Base-by-base conservation (phyloP, 2,329 filamentous ascomycete species). In the Intubia oerlemansii region DNA sequence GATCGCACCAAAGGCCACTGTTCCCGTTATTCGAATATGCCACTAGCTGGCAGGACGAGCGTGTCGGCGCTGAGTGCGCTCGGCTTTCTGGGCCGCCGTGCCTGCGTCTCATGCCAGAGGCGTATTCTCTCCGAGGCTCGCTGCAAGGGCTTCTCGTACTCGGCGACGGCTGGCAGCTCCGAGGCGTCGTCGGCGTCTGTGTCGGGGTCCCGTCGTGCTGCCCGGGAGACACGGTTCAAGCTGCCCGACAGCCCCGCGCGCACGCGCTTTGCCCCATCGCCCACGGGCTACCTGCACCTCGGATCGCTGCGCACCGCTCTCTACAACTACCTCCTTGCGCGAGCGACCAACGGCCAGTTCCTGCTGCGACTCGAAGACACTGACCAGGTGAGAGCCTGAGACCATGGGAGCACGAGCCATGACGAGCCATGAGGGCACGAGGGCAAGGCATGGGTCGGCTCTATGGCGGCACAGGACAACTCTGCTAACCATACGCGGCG, bases 241-340 rank as follows among this genome's bases (percentile, higher is more conserved):
- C 26, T 39, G 10, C 63, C 68, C 17, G 51, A 54, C 17, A 50
- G 45, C 6, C 75, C 77, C 25, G 68, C 68, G 34, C 61, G 80
- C 47, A 80, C 88, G 12, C 73, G 88, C 26, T 98, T 98, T 50
- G 88, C 90, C 1, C 88, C 88, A 1, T 95, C 88, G 2, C 88
- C 88, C 0, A 98, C 88, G 0, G 88, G 88, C 2, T 84, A 85
- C 42, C 61, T 98, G 15, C 88, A 98, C 50, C 59, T 98, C 10
- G 88, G 88, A 4, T 92, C 84, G 1, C 51, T 98, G 20, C 64
- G 88, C 33, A 98, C 88, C 1, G 90, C 90, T 0, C 52, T 98
- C n/a, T 95, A 82, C 56, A 95, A 92, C 44, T 93, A 85, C 40
- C 56, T 98, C 5, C 61, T 91, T n/a, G 84, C 88, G 1, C 78